These are phyloP conservation scores for Mytilinidion resinicola DNA, from an alignment of 495 filamentous ascomycete species.

Conservation along the genomic window DNA sequence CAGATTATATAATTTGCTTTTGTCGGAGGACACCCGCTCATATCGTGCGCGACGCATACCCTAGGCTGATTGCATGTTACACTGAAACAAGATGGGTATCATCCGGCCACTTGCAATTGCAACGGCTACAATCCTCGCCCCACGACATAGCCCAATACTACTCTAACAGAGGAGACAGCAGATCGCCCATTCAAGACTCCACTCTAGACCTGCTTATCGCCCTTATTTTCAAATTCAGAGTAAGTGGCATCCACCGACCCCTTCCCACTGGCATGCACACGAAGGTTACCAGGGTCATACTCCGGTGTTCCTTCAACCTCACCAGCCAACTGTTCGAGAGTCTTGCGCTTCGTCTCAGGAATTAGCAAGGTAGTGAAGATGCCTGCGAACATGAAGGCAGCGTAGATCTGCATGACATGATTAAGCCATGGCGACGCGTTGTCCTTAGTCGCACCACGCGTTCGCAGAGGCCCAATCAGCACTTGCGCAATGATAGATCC, in stretches of 20 bases:
- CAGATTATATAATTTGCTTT: too few relatives aligned
- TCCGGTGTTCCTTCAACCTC: slow-evolving; percentile 23
- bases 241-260: neutral
- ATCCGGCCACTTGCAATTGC: too few relatives aligned
- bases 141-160: too few relatives aligned
- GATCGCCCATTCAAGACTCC: neutral
- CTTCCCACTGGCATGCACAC: neutral
- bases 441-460: slow-evolving; percentile 31
- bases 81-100: too few relatives aligned
- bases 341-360: slow-evolving; percentile 70
- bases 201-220: neutral
- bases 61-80: too few relatives aligned
- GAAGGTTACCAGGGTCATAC: slow-evolving; percentile 11
- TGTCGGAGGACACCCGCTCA: too few relatives aligned
- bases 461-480: slow-evolving; percentile 43
- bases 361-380: slow-evolving; percentile 60
- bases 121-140: too few relatives aligned
- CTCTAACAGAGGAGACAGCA: too few relatives aligned
- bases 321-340: slow-evolving; percentile 33
- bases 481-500: slow-evolving; percentile 59
- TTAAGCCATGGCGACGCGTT: slow-evolving; percentile 58
- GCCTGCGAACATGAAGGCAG: slow-evolving; percentile 72
- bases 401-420: slow-evolving; percentile 75
- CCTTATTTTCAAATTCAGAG: neutral
- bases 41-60: too few relatives aligned